Percentiles rank a stretch among this genome's conserved stretches.
Evolutionary conservation across 73 alveolate genomes (phyloP).

Genomic region (Paramecium biaurelia): DNA sequence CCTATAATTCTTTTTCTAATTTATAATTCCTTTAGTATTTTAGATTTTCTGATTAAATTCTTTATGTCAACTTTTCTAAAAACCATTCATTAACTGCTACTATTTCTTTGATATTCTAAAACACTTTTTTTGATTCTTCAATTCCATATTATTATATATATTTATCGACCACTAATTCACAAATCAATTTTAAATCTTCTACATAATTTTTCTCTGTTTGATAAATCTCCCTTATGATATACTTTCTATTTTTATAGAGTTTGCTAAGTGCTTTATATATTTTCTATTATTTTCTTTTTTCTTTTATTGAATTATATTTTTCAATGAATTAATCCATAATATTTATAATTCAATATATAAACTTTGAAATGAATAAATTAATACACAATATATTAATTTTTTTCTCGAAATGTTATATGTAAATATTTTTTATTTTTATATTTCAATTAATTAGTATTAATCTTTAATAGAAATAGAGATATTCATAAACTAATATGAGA

Average conservation of each 20-base stretch:
- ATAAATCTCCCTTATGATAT: not conserved
- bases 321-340: not conserved
- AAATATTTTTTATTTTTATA: too few relatives aligned
- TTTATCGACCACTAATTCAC: not conserved
- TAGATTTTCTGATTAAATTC: not conserved
- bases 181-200: not conserved
- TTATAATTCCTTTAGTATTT: not conserved
- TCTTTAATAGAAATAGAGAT: too few relatives aligned
- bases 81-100: not conserved
- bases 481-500: too few relatives aligned
- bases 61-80: not conserved
- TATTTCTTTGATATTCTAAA: not conserved
- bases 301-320: not conserved
- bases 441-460: too few relatives aligned
- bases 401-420: too few relatives aligned
- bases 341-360: not conserved
- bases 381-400: too few relatives aligned
- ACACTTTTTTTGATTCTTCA: not conserved
- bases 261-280: not conserved
- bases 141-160: not conserved
- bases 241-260: not conserved
- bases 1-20: not conserved
- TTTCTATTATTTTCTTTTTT: not conserved
- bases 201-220: not conserved
- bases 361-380: too few relatives aligned